phyloP scores from a whole-genome alignment of 2,329 filamentous ascomycete genomes.

The Alternaria hordeiaustralica region DNA sequence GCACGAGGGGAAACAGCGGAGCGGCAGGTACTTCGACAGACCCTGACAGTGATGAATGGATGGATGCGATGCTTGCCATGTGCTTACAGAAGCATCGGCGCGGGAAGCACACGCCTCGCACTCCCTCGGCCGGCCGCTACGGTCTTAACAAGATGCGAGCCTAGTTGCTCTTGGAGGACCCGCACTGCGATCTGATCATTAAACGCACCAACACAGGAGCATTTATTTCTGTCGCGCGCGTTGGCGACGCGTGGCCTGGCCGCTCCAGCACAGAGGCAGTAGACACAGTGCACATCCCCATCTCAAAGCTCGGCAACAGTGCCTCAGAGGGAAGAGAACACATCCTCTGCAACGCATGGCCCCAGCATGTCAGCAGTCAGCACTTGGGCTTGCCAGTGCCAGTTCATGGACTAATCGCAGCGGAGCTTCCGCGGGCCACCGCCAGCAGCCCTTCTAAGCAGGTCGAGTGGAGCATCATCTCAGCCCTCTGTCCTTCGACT shows the following conservation, averaged over 20 bases:
- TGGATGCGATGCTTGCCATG: conserved; percentile 1
- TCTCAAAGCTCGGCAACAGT: background rate
- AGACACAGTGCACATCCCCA: background rate
- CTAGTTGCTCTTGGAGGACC: conserved; percentile 2
- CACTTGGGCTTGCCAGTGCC: background rate
- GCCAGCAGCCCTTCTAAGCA: conserved; percentile 21
- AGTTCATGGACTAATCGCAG: background rate
- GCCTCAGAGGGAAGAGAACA: background rate
- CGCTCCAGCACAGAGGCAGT: background rate
- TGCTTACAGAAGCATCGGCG: conserved; percentile 15
- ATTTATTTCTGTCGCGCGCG: conserved; percentile 5
- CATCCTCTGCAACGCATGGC: background rate
- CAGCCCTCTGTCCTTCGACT: conserved; percentile 8
- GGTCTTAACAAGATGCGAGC: conserved; percentile 12
- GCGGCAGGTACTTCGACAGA: conserved; percentile 4
- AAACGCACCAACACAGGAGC: background rate
- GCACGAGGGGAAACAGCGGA: conserved; percentile 7
- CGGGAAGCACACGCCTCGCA: conserved; percentile 16
- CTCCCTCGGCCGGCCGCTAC: conserved; percentile 16
- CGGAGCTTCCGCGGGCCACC: background rate
- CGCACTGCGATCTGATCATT: conserved; percentile 9
- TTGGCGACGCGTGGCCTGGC: conserved; percentile 11
- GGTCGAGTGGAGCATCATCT: conserved; percentile 3
- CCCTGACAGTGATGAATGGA: background rate
- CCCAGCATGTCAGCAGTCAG: background rate